phyloP scores from a whole-genome alignment of 371 early-diverging fungal genomes.

The Nematocida sp. region DNA sequence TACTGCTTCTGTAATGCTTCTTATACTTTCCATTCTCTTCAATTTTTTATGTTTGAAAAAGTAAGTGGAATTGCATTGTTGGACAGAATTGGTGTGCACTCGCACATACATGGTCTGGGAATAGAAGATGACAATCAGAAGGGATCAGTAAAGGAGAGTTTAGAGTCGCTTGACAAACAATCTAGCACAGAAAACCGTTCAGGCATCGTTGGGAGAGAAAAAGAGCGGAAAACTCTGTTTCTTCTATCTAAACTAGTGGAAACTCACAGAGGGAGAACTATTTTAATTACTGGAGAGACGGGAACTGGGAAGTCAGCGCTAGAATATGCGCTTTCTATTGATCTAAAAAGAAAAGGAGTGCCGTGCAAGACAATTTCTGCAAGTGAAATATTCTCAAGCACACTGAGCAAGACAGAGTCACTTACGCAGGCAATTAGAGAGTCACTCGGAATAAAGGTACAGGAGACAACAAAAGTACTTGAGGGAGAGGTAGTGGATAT shows the following conservation, averaged over 20 bases:
- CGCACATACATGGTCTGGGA: constrained; percentile 83
- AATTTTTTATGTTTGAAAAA: constrained; percentile 56
- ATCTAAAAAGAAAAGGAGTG: constrained; percentile 78
- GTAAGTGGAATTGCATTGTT: constrained; percentile 24
- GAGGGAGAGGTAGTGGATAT: constrained; percentile 98
- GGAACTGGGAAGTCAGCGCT: constrained; percentile 80
- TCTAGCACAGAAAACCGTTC: neutral
- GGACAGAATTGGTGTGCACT: constrained; percentile 78
- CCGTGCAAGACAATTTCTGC: constrained; percentile 91
- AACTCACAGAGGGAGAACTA: constrained; percentile 79
- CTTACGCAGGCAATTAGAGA: constrained; percentile 92
- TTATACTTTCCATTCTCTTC: constrained; percentile 25
- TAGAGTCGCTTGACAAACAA: neutral
- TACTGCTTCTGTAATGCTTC: neutral
- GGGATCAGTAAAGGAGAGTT: constrained; percentile 71
- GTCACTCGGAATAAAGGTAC: constrained; percentile 89
- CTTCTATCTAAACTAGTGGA: constrained; percentile 73
- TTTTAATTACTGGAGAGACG: constrained; percentile 89
- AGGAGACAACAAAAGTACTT: constrained; percentile 90
- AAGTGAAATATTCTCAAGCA: constrained; percentile 90
- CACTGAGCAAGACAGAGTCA: constrained; percentile 94
- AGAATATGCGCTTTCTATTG: constrained; percentile 81
- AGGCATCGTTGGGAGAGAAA: constrained; percentile 91
- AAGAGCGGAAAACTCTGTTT: constrained; percentile 89
- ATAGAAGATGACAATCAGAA: constrained; percentile 77